phyloP scores from a whole-genome alignment of 768 basidiomycete genomes.

The Pholiota molesta region DNA sequence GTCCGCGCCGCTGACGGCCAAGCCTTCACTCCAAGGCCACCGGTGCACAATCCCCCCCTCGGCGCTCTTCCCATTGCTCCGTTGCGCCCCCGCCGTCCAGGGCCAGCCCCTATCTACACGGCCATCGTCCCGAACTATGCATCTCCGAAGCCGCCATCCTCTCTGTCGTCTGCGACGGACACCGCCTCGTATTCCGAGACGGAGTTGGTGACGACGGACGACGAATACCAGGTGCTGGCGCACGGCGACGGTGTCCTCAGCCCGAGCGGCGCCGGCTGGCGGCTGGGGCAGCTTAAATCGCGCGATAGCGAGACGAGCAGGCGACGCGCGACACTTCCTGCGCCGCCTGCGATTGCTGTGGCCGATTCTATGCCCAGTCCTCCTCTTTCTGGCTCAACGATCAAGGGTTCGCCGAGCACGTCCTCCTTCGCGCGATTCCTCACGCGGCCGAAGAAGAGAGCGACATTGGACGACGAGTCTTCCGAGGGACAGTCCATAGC shows the following conservation, averaged over 20 bases:
- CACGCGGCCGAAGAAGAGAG: slow-evolving; percentile 8
- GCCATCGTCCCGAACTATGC: neutral
- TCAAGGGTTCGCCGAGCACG: slow-evolving; percentile 1
- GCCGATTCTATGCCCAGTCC: neutral
- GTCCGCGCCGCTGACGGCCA: neutral
- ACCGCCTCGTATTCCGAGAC: neutral
- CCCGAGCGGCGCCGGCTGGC: neutral
- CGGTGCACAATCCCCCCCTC: no score
- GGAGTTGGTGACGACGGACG: slow-evolving; percentile 8
- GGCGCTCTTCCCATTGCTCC: neutral
- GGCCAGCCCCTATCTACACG: neutral
- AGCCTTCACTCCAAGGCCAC: neutral
- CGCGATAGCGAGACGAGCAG: slow-evolving; percentile 1
- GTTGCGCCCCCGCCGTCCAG: slow-evolving; percentile 3
- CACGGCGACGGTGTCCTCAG: slow-evolving; percentile 8
- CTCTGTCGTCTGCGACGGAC: neutral
- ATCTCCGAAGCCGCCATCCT: neutral
- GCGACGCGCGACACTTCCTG: slow-evolving; percentile 1
- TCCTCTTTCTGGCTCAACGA: neutral
- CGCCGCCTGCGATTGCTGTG: neutral
- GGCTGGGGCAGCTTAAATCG: neutral
- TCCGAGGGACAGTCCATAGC: neutral
- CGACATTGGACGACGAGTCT: slow-evolving; percentile 5
- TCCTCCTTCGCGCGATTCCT: slow-evolving; percentile 17
- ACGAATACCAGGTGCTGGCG: slow-evolving; percentile 10